phyloP scores from a whole-genome alignment of 1,139 yeast genomes.

The Zygosaccharomyces pseudobailii region DNA sequence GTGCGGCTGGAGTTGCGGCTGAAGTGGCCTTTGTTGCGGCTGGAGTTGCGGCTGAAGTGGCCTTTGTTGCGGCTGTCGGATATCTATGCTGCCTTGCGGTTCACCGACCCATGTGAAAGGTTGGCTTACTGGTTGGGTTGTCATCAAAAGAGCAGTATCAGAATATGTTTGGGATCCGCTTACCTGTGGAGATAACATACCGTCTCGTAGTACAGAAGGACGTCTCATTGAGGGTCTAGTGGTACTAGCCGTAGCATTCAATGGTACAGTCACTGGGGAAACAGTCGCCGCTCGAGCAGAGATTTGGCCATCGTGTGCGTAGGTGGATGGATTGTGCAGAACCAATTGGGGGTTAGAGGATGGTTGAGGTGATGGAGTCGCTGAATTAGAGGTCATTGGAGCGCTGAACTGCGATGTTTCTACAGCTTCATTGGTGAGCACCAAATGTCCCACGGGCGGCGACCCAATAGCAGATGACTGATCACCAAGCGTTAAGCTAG shows the following conservation, averaged over 20 bases:
- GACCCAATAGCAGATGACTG: constrained; percentile 5
- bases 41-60: not conserved
- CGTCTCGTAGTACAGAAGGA: not conserved
- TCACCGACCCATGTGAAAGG: constrained; percentile 9
- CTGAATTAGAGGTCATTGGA: not conserved
- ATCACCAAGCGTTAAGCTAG: constrained; percentile 7
- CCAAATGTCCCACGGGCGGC: constrained; percentile 6
- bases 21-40: not conserved
- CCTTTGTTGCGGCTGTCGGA: not conserved
- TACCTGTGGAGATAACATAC: not conserved
- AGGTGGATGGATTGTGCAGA: constrained; percentile 27
- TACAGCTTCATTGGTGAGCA: not conserved
- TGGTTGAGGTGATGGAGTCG: not conserved
- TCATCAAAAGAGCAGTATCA: not conserved
- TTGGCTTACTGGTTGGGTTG: constrained; percentile 1
- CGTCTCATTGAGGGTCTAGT: not conserved
- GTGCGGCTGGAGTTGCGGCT: constrained; percentile 2
- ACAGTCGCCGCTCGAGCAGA: constrained; percentile 9
- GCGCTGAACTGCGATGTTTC: not conserved
- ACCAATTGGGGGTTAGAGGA: constrained; percentile 11
- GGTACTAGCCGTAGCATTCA: constrained; percentile 1
- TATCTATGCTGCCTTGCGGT: not conserved
- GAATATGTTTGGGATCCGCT: not conserved
- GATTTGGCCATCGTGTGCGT: constrained; percentile 8
- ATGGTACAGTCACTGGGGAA: constrained; percentile 8